phyloP scores from a whole-genome alignment of 2,329 filamentous ascomycete species.

The Alternaria longipes region DNA sequence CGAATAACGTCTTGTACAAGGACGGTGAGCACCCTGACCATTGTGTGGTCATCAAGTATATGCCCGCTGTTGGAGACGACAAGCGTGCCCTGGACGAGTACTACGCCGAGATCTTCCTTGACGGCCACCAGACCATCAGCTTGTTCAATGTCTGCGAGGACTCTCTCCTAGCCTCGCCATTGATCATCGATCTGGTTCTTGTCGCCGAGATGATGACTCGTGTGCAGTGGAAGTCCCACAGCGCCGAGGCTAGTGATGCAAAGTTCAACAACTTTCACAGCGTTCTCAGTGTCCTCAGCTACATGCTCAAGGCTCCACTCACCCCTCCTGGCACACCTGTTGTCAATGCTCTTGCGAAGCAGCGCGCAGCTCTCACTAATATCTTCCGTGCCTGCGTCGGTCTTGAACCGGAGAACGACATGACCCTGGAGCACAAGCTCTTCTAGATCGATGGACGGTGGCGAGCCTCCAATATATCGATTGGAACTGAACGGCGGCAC shows the following conservation, averaged over 20 bases:
- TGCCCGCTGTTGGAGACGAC: slow-evolving; percentile 98
- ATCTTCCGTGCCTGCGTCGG: slow-evolving; percentile 98
- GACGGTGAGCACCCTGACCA: slow-evolving; percentile 95
- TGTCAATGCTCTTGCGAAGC: slow-evolving; percentile 94
- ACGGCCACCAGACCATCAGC: slow-evolving; percentile 97
- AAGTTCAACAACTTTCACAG: slow-evolving; percentile 96
- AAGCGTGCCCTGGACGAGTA: slow-evolving; percentile 99
- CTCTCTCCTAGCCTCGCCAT: slow-evolving; percentile 90
- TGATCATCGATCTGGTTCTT: slow-evolving; percentile 96
- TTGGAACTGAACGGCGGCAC: not conserved
- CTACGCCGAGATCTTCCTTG: slow-evolving; percentile 98
- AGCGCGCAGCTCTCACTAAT: slow-evolving; percentile 92
- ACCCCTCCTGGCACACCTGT: slow-evolving; percentile 95
- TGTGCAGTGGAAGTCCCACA: slow-evolving; percentile 82
- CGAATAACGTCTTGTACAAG: slow-evolving; percentile 90
- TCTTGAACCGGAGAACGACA: slow-evolving; percentile 96
- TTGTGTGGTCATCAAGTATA: slow-evolving; percentile 99
- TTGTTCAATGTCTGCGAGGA: slow-evolving; percentile 99
- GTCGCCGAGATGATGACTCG: slow-evolving; percentile 98
- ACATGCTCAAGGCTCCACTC: slow-evolving; percentile 96
- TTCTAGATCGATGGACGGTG: slow-evolving; percentile 59
- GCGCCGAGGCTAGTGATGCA: slow-evolving; percentile 61
- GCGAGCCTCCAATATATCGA: not conserved
- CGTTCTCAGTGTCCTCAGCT: slow-evolving; percentile 95
- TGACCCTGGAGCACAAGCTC: slow-evolving; percentile 99